Conservation (phyloP, 2,329 filamentous ascomycete species). For the Curvularia sp. region DNA sequence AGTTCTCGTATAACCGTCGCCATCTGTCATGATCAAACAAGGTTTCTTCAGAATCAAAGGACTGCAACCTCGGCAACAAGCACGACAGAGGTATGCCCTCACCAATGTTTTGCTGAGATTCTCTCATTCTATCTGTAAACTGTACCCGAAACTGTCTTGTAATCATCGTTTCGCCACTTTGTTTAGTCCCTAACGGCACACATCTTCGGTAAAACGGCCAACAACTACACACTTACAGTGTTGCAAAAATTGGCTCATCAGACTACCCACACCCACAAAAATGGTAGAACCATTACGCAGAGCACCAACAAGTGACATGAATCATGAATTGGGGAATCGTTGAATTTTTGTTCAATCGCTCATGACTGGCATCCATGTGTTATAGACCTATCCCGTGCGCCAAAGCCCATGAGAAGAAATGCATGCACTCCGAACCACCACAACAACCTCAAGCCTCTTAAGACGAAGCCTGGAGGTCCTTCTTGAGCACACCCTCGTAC, state of each 20-base stretch:
- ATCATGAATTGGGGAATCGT: constrained; percentile 49
- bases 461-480: constrained; percentile 74
- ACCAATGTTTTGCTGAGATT: not conserved
- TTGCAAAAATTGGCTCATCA: not conserved
- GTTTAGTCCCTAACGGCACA: not conserved
- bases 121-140: not conserved
- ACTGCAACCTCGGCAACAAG: not conserved
- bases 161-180: not conserved
- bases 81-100: not conserved
- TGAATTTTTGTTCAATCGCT: constrained; percentile 46
- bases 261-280: not conserved
- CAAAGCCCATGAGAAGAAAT: constrained; percentile 46
- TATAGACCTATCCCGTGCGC: constrained; percentile 48
- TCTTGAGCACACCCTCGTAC: constrained; percentile 99
- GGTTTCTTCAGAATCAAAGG: not conserved
- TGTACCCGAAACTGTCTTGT: not conserved
- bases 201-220: not conserved
- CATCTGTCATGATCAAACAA: not conserved
- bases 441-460: constrained; percentile 51
- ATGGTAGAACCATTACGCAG: not conserved
- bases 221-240: not conserved
- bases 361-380: constrained; percentile 41
- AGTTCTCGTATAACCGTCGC: not conserved
- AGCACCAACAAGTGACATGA: not conserved
- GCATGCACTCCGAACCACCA: constrained; percentile 35